Conservation (phyloP, 192 early-diverging fungal genomes). For the Coemansia reversa region DNA sequence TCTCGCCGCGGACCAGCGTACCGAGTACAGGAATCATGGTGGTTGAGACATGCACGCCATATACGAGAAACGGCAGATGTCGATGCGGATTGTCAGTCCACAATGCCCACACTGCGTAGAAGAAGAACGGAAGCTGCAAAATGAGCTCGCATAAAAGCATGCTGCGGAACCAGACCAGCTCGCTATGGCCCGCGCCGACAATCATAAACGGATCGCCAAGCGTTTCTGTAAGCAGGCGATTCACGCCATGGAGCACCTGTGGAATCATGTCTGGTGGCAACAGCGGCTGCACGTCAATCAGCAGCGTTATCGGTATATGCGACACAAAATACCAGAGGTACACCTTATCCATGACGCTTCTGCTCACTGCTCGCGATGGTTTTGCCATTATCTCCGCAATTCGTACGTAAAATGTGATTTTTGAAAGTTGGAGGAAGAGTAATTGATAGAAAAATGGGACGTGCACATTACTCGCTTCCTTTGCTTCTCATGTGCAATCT, state of each 20-base stretch:
- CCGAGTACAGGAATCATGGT: conserved; percentile 62
- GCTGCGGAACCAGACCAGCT: conserved; percentile 63
- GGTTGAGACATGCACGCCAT: conserved; percentile 73
- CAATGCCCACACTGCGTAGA: conserved; percentile 60
- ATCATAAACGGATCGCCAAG: conserved; percentile 67
- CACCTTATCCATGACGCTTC: conserved; percentile 57
- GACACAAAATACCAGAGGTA: conserved; percentile 66
- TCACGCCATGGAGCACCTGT: conserved; percentile 29
- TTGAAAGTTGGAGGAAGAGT: neutral
- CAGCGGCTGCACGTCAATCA: conserved; percentile 60
- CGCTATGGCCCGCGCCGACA: conserved; percentile 24
- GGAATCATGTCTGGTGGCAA: conserved; percentile 48
- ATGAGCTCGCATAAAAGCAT: conserved; percentile 62
- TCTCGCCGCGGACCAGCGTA: conserved; percentile 54
- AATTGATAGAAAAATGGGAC: neutral
- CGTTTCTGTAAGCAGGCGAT: conserved; percentile 51
- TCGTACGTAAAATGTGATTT: neutral
- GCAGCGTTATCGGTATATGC: conserved; percentile 70
- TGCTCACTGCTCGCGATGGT: conserved; percentile 8
- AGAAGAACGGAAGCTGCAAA: conserved; percentile 71
- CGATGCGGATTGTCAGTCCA: conserved; percentile 40
- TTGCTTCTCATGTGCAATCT: neutral
- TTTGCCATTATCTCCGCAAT: neutral
- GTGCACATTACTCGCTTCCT: neutral
- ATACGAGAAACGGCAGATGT: conserved; percentile 58